These are phyloP conservation scores for Albugo laibachii DNA, from an alignment of 352 stramenopile genomes.

Conservation along the genomic window DNA sequence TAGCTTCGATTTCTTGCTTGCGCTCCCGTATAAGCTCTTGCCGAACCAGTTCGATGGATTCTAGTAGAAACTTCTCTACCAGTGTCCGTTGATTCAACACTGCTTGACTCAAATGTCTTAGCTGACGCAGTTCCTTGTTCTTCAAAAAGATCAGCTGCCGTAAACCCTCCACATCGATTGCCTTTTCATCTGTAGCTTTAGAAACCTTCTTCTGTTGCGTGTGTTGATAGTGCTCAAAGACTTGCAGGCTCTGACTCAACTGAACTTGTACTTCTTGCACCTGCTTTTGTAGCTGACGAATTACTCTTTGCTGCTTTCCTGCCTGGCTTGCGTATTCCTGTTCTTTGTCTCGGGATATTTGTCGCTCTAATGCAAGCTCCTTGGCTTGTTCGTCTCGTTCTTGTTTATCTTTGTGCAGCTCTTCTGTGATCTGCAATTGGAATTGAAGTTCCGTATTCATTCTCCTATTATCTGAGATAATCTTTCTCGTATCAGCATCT, in stretches of 20 bases:
- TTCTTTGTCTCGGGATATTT: slow-evolving; percentile 72
- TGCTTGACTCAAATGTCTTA: slow-evolving; percentile 73
- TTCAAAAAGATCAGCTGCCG: slow-evolving; percentile 77
- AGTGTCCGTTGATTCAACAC: slow-evolving; percentile 67
- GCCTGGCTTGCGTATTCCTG: slow-evolving; percentile 67
- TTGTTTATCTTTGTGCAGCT: slow-evolving; percentile 71
- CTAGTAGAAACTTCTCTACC: slow-evolving; percentile 83
- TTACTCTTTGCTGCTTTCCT: slow-evolving; percentile 50
- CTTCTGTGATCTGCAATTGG: slow-evolving; percentile 77
- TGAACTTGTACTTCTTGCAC: slow-evolving; percentile 59
- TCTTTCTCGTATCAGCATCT: slow-evolving; percentile 80
- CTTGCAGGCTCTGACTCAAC: slow-evolving; percentile 40
- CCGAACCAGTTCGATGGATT: slow-evolving; percentile 81
- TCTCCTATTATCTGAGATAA: slow-evolving; percentile 81
- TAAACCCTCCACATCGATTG: slow-evolving; percentile 70
- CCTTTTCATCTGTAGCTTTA: slow-evolving; percentile 65
- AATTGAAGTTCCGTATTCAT: slow-evolving; percentile 88
- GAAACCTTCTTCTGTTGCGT: slow-evolving; percentile 1
- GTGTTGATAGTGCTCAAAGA: slow-evolving; percentile 48
- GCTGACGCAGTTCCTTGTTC: slow-evolving; percentile 84
- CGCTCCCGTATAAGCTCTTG: slow-evolving; percentile 35
- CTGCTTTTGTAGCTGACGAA: slow-evolving; percentile 42
- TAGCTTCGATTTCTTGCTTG: slow-evolving; percentile 10
- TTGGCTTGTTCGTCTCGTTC: slow-evolving; percentile 37
- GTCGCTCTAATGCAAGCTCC: slow-evolving; percentile 43